phyloP scores from a whole-genome alignment of 768 basidiomycete genomes.

The Boletales sp. region DNA sequence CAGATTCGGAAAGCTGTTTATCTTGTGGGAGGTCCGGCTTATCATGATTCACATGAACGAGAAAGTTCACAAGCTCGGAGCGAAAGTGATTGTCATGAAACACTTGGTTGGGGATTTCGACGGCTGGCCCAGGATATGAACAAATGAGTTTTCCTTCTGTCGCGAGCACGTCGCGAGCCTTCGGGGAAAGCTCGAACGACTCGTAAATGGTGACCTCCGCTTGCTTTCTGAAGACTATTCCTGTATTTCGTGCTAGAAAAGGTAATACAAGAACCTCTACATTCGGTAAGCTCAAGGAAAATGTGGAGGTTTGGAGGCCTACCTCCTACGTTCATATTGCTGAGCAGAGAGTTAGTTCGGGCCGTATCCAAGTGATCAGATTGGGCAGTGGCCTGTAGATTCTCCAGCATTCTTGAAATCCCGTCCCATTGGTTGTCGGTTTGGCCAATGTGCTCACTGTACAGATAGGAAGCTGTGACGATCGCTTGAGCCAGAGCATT shows the following conservation, averaged over 20 bases:
- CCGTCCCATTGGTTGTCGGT: conserved; percentile 26
- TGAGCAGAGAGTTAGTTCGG: conserved; percentile 3
- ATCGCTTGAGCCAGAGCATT: conserved; percentile 22
- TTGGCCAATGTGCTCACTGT: conserved; percentile 4
- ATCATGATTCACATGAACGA: conserved; percentile 33
- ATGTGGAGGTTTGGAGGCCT: neutral
- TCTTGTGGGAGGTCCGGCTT: conserved; percentile 32
- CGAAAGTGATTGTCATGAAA: conserved; percentile 30
- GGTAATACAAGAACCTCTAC: conserved; percentile 37
- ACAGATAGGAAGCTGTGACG: conserved; percentile 16
- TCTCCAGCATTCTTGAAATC: conserved; percentile 30
- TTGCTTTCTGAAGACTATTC: conserved; percentile 36
- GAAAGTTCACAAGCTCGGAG: conserved; percentile 35
- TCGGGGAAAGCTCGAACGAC: conserved; percentile 44
- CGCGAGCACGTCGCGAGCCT: conserved; percentile 33
- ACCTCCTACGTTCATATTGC: conserved; percentile 1
- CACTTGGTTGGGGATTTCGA: conserved; percentile 30
- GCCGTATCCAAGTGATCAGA: conserved; percentile 7
- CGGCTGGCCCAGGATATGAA: conserved; percentile 46
- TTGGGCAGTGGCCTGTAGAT: conserved; percentile 14
- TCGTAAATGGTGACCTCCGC: conserved; percentile 35
- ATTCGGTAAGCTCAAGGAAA: neutral
- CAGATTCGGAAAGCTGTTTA: conserved; percentile 32
- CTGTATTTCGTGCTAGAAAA: conserved; percentile 47
- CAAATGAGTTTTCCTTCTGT: conserved; percentile 41